Evolutionary conservation across 768 basidiomycete species (phyloP), one percentile per base, ranked within the genome.

Genomic region (Mycena filopes): DNA sequence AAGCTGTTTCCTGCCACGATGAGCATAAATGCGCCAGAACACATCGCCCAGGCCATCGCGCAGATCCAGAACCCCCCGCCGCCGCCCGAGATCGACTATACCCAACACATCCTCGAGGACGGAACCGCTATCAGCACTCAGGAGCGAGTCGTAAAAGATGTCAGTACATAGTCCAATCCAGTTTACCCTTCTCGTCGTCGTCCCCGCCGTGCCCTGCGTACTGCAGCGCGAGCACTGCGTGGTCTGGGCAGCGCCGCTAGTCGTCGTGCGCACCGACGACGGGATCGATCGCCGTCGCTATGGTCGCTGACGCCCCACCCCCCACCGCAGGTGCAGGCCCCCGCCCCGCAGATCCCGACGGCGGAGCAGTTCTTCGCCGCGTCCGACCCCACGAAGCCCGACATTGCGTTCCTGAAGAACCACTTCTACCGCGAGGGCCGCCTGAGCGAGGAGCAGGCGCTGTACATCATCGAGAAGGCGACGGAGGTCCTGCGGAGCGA

Each of bases 401-500:
- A 99, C 78, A 84, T 99, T 69, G 95, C 94, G 21, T 99, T 95
- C 79, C 85, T 99, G 67, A 99, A 99, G 83, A 99, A 98, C 73
- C 97, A 99, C 80, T 98, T 99, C 76, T 99, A 99, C 78, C 88
- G 98, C 43, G 96, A 98, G 77, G 97, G 97, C 0, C 84, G 96
- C 54, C 72, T 99, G 71, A 95, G 90, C 20, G 97, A 99, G 77
- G 94, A 96, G 49, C 95, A 99, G 77, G 98, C 98, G 11, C 75
- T 98, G 68, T 98, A 91, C 84, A 99, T 99, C 74, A 79, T 99
- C 70, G 87, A 93, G 68, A 91, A 90, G 79, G 93, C 87, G 20
- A 90, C 92, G 0, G 92, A 94, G 67, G 68, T 99, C 18, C 81
- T 99, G 73, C 87, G 86, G 68, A 79, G 84, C 50, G 98, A 99